A percentile compares a stretch with the other conserved stretches of the same genome.
Conservation (phyloP, 192 early-diverging fungal genomes). For the Borealophlyctis nickersoniae region DNA sequence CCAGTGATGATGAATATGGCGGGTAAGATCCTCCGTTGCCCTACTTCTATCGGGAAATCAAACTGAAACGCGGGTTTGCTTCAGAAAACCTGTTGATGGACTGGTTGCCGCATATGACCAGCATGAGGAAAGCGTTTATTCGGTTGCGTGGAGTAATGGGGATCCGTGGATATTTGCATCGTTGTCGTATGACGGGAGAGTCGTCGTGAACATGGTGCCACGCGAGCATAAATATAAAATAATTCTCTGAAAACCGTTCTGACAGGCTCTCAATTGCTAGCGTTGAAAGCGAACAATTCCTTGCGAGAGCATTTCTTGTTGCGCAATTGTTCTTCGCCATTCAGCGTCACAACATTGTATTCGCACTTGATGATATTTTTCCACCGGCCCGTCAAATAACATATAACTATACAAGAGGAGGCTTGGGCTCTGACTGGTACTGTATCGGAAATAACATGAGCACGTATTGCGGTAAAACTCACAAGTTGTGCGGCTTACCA, state of each 20-base stretch:
- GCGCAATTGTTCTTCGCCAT: no score
- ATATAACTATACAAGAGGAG: slow-evolving; percentile 22
- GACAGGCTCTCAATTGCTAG: no score
- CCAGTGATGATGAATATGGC: slow-evolving; percentile 14
- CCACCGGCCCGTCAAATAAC: no score
- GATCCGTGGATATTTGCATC: slow-evolving; percentile 96
- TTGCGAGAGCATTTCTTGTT: no score
- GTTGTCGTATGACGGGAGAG: slow-evolving; percentile 86
- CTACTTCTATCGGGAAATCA: not conserved
- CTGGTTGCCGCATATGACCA: slow-evolving; percentile 86
- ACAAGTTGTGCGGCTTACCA: slow-evolving; percentile 25
- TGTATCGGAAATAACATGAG: slow-evolving; percentile 1
- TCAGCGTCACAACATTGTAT: no score
- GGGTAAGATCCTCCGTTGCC: slow-evolving; percentile 14
- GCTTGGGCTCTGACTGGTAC: slow-evolving; percentile 30
- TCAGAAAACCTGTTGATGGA: slow-evolving; percentile 63
- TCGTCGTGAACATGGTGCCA: slow-evolving; percentile 91
- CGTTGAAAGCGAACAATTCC: no score
- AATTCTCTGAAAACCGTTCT: slow-evolving; percentile 55
- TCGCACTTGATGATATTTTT: no score
- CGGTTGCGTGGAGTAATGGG: slow-evolving; percentile 81
- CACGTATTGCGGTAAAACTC: no score
- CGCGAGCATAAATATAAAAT: slow-evolving; percentile 83
- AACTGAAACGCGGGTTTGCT: no score
- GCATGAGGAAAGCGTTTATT: slow-evolving; percentile 93